Evolutionary conservation across 306 rosid genomes (phyloP).

Genomic region (Quillaja saponaria): DNA sequence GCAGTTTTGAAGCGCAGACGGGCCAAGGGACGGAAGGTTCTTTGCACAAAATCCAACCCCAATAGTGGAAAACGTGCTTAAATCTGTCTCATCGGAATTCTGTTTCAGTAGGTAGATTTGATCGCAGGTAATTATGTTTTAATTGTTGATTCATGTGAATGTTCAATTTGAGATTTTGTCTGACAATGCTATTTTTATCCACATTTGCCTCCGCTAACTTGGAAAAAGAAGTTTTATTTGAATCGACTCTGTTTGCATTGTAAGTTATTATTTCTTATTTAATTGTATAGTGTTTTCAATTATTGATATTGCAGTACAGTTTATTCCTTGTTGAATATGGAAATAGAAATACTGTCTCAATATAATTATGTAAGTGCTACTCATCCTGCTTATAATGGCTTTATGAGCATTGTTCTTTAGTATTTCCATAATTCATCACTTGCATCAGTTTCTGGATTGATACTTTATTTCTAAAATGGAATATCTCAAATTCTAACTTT

Average conservation of each 20-base stretch:
- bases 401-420: no score
- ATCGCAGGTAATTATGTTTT: slow-evolving; percentile 14
- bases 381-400: no score
- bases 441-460: no score
- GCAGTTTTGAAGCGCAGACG: slow-evolving; percentile 76
- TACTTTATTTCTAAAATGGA: no score
- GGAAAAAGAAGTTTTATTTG: not conserved
- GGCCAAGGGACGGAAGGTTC: slow-evolving; percentile 88
- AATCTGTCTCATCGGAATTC: not conserved
- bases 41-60: slow-evolving; percentile 82
- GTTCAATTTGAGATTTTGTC: slow-evolving; percentile 20
- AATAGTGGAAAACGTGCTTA: slow-evolving; percentile 65
- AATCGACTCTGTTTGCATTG: slow-evolving; percentile 11
- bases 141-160: slow-evolving; percentile 9
- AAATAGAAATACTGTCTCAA: no score
- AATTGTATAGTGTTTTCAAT: slow-evolving; percentile 8
- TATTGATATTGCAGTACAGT: slow-evolving; percentile 10
- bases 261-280: slow-evolving; percentile 19
- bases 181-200: slow-evolving; percentile 18
- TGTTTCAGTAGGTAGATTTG: slow-evolving; percentile 24
- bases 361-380: no score
- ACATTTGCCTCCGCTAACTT: not conserved
- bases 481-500: no score
- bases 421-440: no score
- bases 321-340: not conserved